Percentiles rank a stretch among this genome's conserved stretches.
These are phyloP conservation scores for Phaeodactylum tricornutum DNA, from an alignment of 108 stramenopile genomes.

Conservation along the genomic window DNA sequence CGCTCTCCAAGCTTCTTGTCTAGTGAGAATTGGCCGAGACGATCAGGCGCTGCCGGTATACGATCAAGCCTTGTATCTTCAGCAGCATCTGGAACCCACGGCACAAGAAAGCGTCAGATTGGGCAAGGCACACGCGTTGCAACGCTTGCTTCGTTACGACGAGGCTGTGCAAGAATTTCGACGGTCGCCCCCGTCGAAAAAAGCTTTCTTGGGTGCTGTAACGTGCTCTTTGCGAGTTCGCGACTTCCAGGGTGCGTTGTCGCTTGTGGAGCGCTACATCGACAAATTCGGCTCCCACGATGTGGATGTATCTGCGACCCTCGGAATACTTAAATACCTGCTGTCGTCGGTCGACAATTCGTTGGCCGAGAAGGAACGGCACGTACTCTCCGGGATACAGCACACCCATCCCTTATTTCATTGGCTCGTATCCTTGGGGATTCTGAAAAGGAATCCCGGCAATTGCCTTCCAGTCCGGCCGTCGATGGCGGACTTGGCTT, in stretches of 20 bases:
- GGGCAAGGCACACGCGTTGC: slow-evolving; percentile 36
- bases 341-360: too few species aligned
- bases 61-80: slow-evolving; percentile 15
- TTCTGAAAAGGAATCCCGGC: too few species aligned
- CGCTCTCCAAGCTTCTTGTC: slow-evolving; percentile 41
- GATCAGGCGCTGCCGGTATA: slow-evolving; percentile 30
- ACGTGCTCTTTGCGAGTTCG: slow-evolving; percentile 31
- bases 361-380: too few species aligned
- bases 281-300: too few species aligned
- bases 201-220: slow-evolving; percentile 22
- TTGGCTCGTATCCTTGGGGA: too few species aligned
- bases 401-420: too few species aligned
- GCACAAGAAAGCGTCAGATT: slow-evolving; percentile 12
- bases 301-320: too few species aligned
- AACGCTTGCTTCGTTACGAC: slow-evolving; percentile 42
- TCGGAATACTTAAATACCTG: too few species aligned
- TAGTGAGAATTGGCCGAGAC: slow-evolving; percentile 52
- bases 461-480: too few species aligned
- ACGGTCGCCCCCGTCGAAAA: slow-evolving; percentile 2
- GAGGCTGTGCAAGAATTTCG: slow-evolving; percentile 25
- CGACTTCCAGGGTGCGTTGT: background rate
- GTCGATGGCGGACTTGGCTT: slow-evolving; percentile 11
- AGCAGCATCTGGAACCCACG: background rate
- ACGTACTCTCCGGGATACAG: too few species aligned
- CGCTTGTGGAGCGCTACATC: too few species aligned